Evolutionary conservation across 768 basidiomycete genomes (phyloP).

Genomic region (Panaeolus cyanescens): DNA sequence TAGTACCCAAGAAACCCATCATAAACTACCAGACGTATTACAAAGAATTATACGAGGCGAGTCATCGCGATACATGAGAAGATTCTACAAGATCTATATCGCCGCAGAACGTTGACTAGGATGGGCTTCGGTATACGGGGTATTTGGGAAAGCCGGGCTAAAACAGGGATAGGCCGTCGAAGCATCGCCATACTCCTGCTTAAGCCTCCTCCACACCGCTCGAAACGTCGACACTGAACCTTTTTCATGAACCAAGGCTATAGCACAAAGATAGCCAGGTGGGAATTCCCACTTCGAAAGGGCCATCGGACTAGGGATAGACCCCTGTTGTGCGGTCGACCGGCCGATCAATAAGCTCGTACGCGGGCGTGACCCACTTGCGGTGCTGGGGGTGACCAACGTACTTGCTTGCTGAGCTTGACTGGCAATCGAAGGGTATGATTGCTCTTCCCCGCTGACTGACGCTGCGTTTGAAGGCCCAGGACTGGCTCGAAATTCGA

Average conservation of each 20-base stretch:
- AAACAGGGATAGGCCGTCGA: constrained; percentile 33
- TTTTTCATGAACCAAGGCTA: constrained; percentile 86
- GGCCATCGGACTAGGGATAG: constrained; percentile 20
- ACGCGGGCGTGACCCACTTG: constrained; percentile 18
- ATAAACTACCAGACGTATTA: neutral
- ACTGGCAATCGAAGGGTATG: constrained; percentile 15
- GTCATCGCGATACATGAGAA: neutral
- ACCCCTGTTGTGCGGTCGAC: constrained; percentile 18
- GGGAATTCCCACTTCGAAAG: constrained; percentile 29
- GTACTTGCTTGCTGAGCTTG: constrained; percentile 9
- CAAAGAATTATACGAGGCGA: neutral
- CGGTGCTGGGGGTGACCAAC: constrained; percentile 17
- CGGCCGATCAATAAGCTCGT: constrained; percentile 22
- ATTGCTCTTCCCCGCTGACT: constrained; percentile 20
- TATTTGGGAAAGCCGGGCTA: constrained; percentile 44
- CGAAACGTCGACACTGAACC: constrained; percentile 89
- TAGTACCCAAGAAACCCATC: no score
- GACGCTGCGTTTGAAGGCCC: constrained; percentile 8
- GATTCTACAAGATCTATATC: neutral
- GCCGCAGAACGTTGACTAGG: constrained; percentile 18
- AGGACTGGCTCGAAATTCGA: constrained; percentile 60
- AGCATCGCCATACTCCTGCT: constrained; percentile 61
- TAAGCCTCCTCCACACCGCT: constrained; percentile 69
- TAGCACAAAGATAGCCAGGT: constrained; percentile 52
- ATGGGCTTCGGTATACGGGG: constrained; percentile 43